Conservation (phyloP, 2,329 filamentous ascomycete genomes). For the Hymenoscyphus scutula region DNA sequence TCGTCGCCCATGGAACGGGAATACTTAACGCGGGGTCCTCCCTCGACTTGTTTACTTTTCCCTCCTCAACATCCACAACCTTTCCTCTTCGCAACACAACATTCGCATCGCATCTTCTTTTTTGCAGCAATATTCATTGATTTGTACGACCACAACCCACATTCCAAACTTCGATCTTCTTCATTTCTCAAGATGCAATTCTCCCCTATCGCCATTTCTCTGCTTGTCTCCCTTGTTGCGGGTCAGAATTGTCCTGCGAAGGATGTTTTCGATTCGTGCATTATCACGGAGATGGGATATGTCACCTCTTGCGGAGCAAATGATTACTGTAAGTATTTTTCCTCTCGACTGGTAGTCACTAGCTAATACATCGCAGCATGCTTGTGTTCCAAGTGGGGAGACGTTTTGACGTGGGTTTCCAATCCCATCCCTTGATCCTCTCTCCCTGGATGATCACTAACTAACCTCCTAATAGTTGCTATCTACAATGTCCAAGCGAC, state of each 20-base stretch:
- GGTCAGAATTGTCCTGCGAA: constrained; percentile 38
- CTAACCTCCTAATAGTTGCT: constrained; percentile 49
- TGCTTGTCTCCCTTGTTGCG: constrained; percentile 29
- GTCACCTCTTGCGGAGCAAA: constrained; percentile 34
- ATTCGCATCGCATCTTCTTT: not conserved
- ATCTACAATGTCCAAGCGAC: constrained; percentile 60
- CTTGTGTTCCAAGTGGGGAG: constrained; percentile 54
- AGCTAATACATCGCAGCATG: constrained; percentile 38
- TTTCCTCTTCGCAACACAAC: too few relatives aligned
- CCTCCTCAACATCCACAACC: not conserved
- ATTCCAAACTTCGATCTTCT: not conserved
- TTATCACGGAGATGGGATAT: constrained; percentile 39
- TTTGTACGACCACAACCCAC: not conserved
- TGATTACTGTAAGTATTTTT: constrained; percentile 32
- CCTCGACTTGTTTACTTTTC: not conserved
- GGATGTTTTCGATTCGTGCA: constrained; percentile 40
- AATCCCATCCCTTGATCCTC: constrained; percentile 8
- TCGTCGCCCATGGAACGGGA: too few relatives aligned
- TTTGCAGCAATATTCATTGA: not conserved
- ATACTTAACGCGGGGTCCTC: not conserved
- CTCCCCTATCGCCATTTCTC: constrained; percentile 27
- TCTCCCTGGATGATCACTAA: constrained; percentile 10
- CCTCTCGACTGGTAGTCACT: too few relatives aligned
- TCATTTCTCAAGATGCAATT: constrained; percentile 18
- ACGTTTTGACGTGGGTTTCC: constrained; percentile 47